Percentiles rank a stretch among this genome's conserved stretches.
phyloP scores from a whole-genome alignment of 129 eudicot genomes.

The Flaveria ramosissima region DNA sequence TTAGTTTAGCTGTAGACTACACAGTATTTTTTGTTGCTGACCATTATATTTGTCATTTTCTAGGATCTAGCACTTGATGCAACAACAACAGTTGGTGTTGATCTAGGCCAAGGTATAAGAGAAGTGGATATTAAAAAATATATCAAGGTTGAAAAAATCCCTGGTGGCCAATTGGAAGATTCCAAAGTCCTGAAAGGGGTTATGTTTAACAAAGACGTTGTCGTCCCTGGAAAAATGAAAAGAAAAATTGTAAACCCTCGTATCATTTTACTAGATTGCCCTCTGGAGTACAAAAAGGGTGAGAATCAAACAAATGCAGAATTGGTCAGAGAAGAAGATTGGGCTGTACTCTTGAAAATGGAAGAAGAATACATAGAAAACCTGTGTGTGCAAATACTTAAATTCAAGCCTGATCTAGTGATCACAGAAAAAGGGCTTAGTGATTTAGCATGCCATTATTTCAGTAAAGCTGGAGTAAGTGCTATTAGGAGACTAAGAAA shows the following conservation, averaged over 20 bases:
- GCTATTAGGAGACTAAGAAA: constrained; percentile 90
- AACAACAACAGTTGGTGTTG: constrained; percentile 83
- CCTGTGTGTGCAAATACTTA: constrained; percentile 68
- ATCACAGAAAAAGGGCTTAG: constrained; percentile 88
- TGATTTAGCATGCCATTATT: constrained; percentile 86
- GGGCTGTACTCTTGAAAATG: constrained; percentile 84
- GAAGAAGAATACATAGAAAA: constrained; percentile 90
- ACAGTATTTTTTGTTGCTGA: not conserved
- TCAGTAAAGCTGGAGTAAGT: constrained; percentile 91
- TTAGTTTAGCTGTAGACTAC: not conserved
- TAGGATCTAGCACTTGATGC: constrained; percentile 93
- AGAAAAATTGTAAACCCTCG: constrained; percentile 75
- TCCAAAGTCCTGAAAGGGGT: constrained; percentile 80
- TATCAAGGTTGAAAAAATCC: constrained; percentile 89
- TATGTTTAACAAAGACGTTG: constrained; percentile 86
- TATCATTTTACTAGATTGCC: constrained; percentile 74
- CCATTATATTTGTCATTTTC: constrained; percentile 2
- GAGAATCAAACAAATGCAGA: constrained; percentile 97
- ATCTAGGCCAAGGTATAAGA: constrained; percentile 82
- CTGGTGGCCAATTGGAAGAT: constrained; percentile 88
- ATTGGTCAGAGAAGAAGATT: constrained; percentile 80
- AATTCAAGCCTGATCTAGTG: constrained; percentile 84
- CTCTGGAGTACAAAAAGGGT: constrained; percentile 89
- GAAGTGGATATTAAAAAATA: constrained; percentile 93
- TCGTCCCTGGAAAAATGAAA: constrained; percentile 85